phyloP scores from a whole-genome alignment of 352 stramenopile genomes.

The Globisporangium cylindrosporum region DNA sequence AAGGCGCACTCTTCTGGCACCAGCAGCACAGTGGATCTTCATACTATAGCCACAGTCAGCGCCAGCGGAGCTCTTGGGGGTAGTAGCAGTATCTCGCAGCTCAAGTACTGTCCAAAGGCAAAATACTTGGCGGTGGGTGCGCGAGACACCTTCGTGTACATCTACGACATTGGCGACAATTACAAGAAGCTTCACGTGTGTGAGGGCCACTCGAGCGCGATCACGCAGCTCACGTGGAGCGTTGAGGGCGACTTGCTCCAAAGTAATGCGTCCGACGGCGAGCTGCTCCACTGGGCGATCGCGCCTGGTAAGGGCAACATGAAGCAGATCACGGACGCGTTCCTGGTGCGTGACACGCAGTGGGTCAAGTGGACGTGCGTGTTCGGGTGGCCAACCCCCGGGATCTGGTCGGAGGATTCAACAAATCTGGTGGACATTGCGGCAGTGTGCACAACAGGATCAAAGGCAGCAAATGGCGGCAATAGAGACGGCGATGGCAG shows the following conservation, averaged over 20 bases:
- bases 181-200: slow-evolving; percentile 67
- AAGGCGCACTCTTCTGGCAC: slow-evolving; percentile 24
- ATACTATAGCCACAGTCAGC: background rate
- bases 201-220: slow-evolving; percentile 76
- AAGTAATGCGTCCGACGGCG: slow-evolving; percentile 71
- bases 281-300: slow-evolving; percentile 59
- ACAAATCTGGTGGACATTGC: slow-evolving; percentile 54
- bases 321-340: slow-evolving; percentile 66
- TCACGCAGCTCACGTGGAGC: slow-evolving; percentile 88
- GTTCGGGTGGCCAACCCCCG: slow-evolving; percentile 63
- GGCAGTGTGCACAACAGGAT: slow-evolving; percentile 35
- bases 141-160: slow-evolving; percentile 66
- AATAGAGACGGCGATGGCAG: background rate
- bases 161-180: slow-evolving; percentile 40
- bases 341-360: slow-evolving; percentile 49
- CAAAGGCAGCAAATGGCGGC: slow-evolving; percentile 16
- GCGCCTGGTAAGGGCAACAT: slow-evolving; percentile 26
- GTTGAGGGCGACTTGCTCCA: slow-evolving; percentile 72
- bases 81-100: slow-evolving; percentile 25
- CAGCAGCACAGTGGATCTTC: slow-evolving; percentile 14
- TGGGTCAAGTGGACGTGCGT: slow-evolving; percentile 70
- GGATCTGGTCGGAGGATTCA: slow-evolving; percentile 55
- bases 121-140: slow-evolving; percentile 47
- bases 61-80: background rate
- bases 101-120: slow-evolving; percentile 56